A percentile compares a stretch with the other conserved stretches of the same genome.
phyloP scores from a whole-genome alignment of 2,329 filamentous ascomycete species.

The Massarina eburnea region DNA sequence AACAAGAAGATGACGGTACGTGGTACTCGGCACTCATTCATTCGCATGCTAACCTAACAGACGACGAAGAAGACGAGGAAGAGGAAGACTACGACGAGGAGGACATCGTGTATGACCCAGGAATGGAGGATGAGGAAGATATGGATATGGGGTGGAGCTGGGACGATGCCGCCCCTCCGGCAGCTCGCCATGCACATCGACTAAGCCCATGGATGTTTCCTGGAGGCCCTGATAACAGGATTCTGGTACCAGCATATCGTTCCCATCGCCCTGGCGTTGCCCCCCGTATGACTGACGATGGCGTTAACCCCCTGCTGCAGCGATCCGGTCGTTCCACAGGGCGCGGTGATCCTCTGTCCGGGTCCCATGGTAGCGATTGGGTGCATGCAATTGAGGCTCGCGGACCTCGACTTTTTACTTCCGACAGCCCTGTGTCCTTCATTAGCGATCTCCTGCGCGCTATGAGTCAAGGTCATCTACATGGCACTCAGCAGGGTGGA shows the following conservation, averaged over 20 bases:
- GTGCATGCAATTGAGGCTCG: slow-evolving; percentile 54
- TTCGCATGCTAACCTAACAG: slow-evolving; percentile 7
- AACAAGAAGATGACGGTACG: slow-evolving; percentile 62
- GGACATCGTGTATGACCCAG: slow-evolving; percentile 60
- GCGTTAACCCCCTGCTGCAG: slow-evolving; percentile 82
- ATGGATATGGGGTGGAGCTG: slow-evolving; percentile 51
- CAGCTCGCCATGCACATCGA: slow-evolving; percentile 53
- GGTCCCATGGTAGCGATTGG: slow-evolving; percentile 52
- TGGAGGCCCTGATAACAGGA: slow-evolving; percentile 52
- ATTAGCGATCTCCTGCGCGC: slow-evolving; percentile 61
- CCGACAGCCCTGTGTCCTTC: slow-evolving; percentile 56
- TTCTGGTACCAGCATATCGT: slow-evolving; percentile 49
- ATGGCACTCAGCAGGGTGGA: slow-evolving; percentile 44
- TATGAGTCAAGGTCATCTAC: slow-evolving; percentile 48
- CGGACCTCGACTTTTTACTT: slow-evolving; percentile 47
- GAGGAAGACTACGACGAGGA: slow-evolving; percentile 72
- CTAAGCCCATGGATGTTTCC: slow-evolving; percentile 63
- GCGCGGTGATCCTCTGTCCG: slow-evolving; percentile 24
- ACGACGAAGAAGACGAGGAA: slow-evolving; percentile 51
- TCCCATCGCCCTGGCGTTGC: slow-evolving; percentile 57
- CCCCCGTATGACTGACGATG: slow-evolving; percentile 70
- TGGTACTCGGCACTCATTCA: slow-evolving; percentile 33
- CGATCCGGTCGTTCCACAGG: slow-evolving; percentile 50
- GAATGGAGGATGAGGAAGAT: slow-evolving; percentile 51
- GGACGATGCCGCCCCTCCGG: slow-evolving; percentile 47